Evolutionary conservation across 306 rosid species (phyloP), one percentile per base, ranked within the genome.

Genomic region (Medicago ruthenica): DNA sequence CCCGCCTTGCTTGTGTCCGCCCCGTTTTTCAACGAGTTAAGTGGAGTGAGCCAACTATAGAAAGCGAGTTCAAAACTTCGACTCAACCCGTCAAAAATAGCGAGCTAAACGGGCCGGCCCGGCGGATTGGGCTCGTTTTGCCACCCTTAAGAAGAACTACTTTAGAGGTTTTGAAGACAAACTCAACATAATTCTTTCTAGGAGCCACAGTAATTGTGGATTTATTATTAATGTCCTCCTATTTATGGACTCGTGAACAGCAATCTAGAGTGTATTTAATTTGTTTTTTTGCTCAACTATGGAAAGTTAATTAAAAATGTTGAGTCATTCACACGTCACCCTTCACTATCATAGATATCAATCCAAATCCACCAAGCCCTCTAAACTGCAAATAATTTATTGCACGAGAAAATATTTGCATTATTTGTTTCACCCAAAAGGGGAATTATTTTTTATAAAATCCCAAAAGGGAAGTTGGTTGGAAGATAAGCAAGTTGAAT

Each of bases 401-500:
- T 59, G 48, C 44, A 48, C 12, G 11, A 24, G 18, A 79, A 48
- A 39, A 75, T 39, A 59, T 16, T 59, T 16, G 17, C 42, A 50
- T 16, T 62, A 61, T 27, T 10, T 31, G 71, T 51, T 34, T 69
- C 41, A 16, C 76, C 50, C 14, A 37, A 75, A 60, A 67, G 15
- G 75, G 84, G 16, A 16, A 71, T 58, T 58, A 14, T 57, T 57
- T 57, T 57, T 21, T 1, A 57, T 17, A 9, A 10, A 20, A 21
- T 21, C 36, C n/a, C 37, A 58, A 58, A 58, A 11, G n/a, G 36
- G 64, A 22, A 11, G 39, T 39, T 70, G 47, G 39, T 39, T 70
- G 47, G 70, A n/a, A 62, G 75, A 60, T 70, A 67, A 50, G 71
- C 53, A 37, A 68, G 48, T 58, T 67, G 57, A 27, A 41, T 34